A percentile compares a stretch with the other conserved stretches of the same genome.
phyloP scores from a whole-genome alignment of 805 yeast genomes.

The Yamadazyma akitaensis region DNA sequence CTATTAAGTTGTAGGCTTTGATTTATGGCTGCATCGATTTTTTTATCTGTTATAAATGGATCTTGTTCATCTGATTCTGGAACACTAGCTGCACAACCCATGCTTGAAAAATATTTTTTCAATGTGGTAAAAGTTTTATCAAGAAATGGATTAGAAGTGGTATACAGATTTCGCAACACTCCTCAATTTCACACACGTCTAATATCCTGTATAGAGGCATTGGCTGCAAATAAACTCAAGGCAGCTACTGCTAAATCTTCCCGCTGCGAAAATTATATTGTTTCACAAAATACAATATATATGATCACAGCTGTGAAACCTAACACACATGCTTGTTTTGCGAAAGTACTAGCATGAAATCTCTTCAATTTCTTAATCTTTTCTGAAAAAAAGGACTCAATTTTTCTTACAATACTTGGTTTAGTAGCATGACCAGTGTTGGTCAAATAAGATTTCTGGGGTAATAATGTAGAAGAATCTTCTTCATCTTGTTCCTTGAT shows the following conservation, averaged over 20 bases:
- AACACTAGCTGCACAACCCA: conserved; percentile 73
- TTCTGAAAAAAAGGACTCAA: neutral
- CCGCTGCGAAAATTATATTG: conserved; percentile 1
- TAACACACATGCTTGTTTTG: conserved; percentile 20
- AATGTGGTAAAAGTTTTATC: neutral
- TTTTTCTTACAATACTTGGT: neutral
- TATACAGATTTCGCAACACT: neutral
- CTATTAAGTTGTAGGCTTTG: conserved; percentile 52
- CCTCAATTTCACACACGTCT: conserved; percentile 4
- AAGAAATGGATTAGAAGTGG: neutral
- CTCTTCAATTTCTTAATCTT: conserved; percentile 10
- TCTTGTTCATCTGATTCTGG: conserved; percentile 40
- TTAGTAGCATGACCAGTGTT: neutral
- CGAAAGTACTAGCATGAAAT: conserved; percentile 9
- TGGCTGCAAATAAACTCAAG: conserved; percentile 2
- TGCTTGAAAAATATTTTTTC: conserved; percentile 17
- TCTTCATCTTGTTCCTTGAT: conserved; percentile 28
- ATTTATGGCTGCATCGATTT: conserved; percentile 62
- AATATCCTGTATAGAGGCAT: neutral
- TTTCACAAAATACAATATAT: conserved; percentile 14
- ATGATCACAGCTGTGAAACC: conserved; percentile 18
- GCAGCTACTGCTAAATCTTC: neutral
- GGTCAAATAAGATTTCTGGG: neutral
- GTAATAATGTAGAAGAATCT: neutral
- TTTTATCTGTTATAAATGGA: conserved; percentile 51